Conservation (phyloP, 129 eudicot species). For the Tagetes erecta region DNA sequence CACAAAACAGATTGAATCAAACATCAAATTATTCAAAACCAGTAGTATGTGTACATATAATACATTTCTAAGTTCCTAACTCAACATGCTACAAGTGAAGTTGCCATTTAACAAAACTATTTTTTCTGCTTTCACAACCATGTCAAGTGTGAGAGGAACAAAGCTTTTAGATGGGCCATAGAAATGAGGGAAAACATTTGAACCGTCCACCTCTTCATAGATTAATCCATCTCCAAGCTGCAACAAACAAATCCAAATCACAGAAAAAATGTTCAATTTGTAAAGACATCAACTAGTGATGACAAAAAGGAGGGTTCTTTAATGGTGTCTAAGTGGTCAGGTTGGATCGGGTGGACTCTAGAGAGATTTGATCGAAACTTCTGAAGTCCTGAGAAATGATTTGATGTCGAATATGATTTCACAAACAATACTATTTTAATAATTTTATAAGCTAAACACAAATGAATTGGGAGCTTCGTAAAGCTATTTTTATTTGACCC, state of each 20-base stretch:
- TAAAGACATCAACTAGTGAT: background rate
- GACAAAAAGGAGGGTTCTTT: background rate
- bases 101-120: constrained; percentile 46
- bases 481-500: too few species aligned
- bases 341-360: background rate
- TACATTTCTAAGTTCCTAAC: constrained; percentile 2
- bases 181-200: constrained; percentile 74
- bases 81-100: constrained; percentile 63
- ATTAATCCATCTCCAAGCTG: constrained; percentile 93
- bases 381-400: background rate
- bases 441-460: background rate
- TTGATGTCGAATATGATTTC: background rate
- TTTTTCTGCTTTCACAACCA: constrained; percentile 68
- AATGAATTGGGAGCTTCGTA: background rate
- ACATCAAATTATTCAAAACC: constrained; percentile 12
- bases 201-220: constrained; percentile 71
- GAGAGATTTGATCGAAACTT: background rate
- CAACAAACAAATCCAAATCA: constrained; percentile 21
- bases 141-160: constrained; percentile 67
- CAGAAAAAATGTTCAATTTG: background rate
- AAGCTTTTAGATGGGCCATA: constrained; percentile 87
- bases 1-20: constrained; percentile 13
- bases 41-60: background rate
- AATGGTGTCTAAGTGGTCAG: background rate
- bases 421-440: background rate